Evolutionary conservation across 306 rosid genomes (phyloP).

Genomic region (Phaseolus lunatus): DNA sequence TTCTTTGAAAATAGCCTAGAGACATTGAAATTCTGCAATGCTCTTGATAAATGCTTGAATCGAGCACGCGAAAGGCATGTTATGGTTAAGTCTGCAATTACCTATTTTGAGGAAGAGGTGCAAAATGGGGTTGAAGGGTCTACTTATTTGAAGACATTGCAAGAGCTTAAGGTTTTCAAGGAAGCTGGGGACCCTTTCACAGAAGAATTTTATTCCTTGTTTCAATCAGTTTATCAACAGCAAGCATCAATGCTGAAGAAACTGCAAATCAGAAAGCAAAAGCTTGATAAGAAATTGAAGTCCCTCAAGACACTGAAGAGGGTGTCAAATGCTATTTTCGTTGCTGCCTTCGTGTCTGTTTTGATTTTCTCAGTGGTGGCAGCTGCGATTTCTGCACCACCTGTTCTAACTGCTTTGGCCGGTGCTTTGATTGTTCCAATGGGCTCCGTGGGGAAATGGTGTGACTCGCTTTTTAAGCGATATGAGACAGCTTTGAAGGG

Average conservation of each 20-base stretch:
- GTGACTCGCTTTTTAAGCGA: conserved; percentile 67
- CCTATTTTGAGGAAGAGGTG: conserved; percentile 64
- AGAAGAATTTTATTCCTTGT: conserved; percentile 64
- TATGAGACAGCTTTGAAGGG: conserved; percentile 61
- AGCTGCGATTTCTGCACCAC: conserved; percentile 84
- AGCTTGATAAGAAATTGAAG: conserved; percentile 81
- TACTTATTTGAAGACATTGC: conserved; percentile 65
- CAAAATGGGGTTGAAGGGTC: conserved; percentile 60
- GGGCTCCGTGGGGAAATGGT: conserved; percentile 94
- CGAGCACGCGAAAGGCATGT: conserved; percentile 64
- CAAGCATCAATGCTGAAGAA: conserved; percentile 66
- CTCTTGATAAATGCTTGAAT: conserved; percentile 71
- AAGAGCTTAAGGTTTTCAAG: conserved; percentile 68
- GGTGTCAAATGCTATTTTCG: conserved; percentile 75
- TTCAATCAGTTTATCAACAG: conserved; percentile 60
- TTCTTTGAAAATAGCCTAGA: conserved; percentile 75
- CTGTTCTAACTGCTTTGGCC: conserved; percentile 74
- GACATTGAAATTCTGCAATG: conserved; percentile 74
- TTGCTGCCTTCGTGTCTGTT: conserved; percentile 74
- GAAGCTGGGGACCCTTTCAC: conserved; percentile 84
- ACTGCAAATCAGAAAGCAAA: conserved; percentile 60
- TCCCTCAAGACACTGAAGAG: conserved; percentile 69
- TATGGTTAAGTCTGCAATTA: conserved; percentile 65
- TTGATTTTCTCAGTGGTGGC: conserved; percentile 90
- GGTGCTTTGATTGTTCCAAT: conserved; percentile 80